These are phyloP conservation scores for Colletotrichum camelliae DNA, from an alignment of 2,329 filamentous ascomycete species.

Conservation along the genomic window DNA sequence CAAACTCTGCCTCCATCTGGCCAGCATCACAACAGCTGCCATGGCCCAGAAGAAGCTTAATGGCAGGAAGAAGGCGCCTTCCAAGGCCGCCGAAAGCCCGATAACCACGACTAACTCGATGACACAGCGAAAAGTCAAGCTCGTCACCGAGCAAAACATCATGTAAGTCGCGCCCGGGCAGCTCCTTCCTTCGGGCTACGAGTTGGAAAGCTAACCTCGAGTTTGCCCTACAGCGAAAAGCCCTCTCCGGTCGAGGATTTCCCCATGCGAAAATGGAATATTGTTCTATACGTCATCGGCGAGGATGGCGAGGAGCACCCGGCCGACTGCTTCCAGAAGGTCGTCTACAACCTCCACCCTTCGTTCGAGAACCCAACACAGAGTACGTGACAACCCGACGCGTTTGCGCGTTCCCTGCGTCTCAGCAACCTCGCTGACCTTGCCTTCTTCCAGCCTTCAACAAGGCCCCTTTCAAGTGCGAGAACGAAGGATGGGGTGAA, in stretches of 20 bases:
- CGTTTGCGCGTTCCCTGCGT: background rate
- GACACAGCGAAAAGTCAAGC: conserved; percentile 85
- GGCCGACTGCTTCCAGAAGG: conserved; percentile 89
- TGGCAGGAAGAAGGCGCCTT: background rate
- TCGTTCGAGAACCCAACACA: conserved; percentile 89
- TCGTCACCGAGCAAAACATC: conserved; percentile 89
- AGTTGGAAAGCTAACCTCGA: conserved; percentile 23
- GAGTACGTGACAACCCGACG: conserved; percentile 62
- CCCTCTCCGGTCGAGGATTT: conserved; percentile 84
- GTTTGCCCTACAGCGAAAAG: conserved; percentile 64
- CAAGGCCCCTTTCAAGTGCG: conserved; percentile 85
- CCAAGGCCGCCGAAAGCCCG: background rate
- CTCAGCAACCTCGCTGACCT: conserved; percentile 19
- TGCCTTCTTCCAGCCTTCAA: conserved; percentile 66
- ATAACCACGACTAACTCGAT: conserved; percentile 3
- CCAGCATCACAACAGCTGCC: background rate
- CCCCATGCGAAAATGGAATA: conserved; percentile 91
- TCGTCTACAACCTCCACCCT: conserved; percentile 90
- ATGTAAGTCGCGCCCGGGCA: conserved; percentile 61
- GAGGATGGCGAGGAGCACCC: conserved; percentile 84
- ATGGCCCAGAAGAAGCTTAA: background rate
- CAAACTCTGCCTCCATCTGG: background rate
- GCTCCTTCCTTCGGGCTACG: background rate
- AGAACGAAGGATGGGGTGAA: conserved; percentile 97
- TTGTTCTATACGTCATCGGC: conserved; percentile 84